Percentiles rank a stretch among this genome's conserved stretches.
Conservation (phyloP, 495 filamentous ascomycete genomes). For the Delitschia confertaspora region DNA sequence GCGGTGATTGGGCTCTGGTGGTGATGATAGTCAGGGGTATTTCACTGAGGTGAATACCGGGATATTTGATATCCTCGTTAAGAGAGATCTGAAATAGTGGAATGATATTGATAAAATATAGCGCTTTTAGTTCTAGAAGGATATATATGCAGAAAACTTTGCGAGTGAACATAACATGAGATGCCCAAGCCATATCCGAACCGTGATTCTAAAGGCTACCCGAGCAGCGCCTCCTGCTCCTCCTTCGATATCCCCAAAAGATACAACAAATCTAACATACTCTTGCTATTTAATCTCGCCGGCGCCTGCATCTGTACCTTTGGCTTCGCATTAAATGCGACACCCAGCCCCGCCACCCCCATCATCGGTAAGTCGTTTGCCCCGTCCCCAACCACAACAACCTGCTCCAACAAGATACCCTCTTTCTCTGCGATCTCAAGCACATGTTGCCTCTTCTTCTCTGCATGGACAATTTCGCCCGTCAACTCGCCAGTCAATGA, state of each 20-base stretch:
- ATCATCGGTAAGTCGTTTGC: conserved; percentile 96
- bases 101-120: too few species aligned
- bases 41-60: too few species aligned
- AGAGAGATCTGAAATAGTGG: too few species aligned
- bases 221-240: conserved; percentile 25
- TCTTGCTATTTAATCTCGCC: conserved; percentile 71
- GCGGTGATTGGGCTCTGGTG: too few species aligned
- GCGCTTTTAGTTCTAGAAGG: too few species aligned
- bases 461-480: conserved; percentile 71
- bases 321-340: conserved; percentile 91
- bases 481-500: conserved; percentile 74
- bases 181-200: too few species aligned
- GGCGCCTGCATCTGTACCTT: conserved; percentile 80
- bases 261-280: conserved; percentile 71
- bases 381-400: conserved; percentile 82
- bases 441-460: conserved; percentile 68
- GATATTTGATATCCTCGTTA: too few species aligned
- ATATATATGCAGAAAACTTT: too few species aligned
- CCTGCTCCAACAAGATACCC: conserved; percentile 61
- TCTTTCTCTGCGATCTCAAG: conserved; percentile 67
- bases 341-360: conserved; percentile 72
- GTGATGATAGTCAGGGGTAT: too few species aligned
- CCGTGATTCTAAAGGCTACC: too few species aligned
- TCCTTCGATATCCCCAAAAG: conserved; percentile 57
- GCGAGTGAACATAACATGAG: too few species aligned